Conservation (phyloP, 2,329 filamentous ascomycete species). For the Xylaria sp. region DNA sequence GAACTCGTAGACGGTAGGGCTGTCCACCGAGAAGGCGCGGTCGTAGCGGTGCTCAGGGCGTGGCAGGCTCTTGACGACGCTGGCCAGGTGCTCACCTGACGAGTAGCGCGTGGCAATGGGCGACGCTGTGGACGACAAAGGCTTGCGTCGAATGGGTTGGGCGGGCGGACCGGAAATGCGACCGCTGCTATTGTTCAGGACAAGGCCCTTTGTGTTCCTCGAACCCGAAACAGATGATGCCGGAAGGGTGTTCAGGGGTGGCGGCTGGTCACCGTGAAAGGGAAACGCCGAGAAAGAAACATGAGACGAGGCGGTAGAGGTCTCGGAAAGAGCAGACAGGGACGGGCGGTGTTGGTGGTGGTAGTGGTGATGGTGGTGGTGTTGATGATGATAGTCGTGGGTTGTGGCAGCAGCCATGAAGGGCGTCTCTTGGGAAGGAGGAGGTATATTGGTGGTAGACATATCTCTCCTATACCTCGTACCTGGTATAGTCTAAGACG, state of each 20-base stretch:
- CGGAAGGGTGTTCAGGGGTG: constrained; percentile 48
- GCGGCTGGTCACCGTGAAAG: constrained; percentile 40
- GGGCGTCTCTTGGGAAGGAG: constrained; percentile 28
- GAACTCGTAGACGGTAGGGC: constrained; percentile 72
- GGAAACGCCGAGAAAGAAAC: constrained; percentile 45
- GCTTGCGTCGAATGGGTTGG: constrained; percentile 67
- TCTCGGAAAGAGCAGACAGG: constrained; percentile 51
- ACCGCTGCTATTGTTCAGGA: constrained; percentile 42
- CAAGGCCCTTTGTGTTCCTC: constrained; percentile 49
- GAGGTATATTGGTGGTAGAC: constrained; percentile 29
- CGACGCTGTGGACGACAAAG: constrained; percentile 67
- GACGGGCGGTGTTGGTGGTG: constrained; percentile 41
- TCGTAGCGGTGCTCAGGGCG: constrained; percentile 65
- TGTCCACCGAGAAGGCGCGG: constrained; percentile 68
- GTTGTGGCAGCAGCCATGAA: constrained; percentile 20
- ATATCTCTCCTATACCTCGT: constrained; percentile 18
- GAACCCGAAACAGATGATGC: constrained; percentile 42
- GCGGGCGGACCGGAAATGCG: constrained; percentile 40
- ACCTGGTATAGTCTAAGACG: constrained; percentile 6
- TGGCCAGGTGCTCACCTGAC: constrained; percentile 53
- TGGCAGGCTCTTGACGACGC: constrained; percentile 55
- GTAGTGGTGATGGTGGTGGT: constrained; percentile 8
- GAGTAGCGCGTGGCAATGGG: constrained; percentile 63
- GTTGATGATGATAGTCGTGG: constrained; percentile 3
- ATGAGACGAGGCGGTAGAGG: constrained; percentile 55